phyloP scores from a whole-genome alignment of 441 rosid species.

The Pelargonium australe region DNA sequence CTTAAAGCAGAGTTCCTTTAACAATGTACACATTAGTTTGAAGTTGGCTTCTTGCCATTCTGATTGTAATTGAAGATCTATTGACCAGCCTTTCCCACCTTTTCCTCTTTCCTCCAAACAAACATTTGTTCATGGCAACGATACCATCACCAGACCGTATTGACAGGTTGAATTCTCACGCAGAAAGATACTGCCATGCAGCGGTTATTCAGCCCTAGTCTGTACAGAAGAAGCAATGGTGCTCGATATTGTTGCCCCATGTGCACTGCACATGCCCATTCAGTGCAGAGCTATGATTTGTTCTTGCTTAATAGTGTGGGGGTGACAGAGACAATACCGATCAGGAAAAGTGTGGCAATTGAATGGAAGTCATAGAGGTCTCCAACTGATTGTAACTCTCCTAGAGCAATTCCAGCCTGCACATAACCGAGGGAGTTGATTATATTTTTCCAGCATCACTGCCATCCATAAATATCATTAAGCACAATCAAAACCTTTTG shows the following conservation, averaged over 20 bases:
- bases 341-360: conserved; percentile 67
- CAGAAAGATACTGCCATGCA: neutral
- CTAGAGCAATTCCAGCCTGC: conserved; percentile 95
- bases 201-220: conserved; percentile 23
- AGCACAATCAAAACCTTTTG: conserved; percentile 40
- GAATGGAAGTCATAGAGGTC: conserved; percentile 88
- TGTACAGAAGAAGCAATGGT: conserved; percentile 24
- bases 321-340: conserved; percentile 64
- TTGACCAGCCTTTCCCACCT: neutral
- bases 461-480: conserved; percentile 24
- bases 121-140: too few relatives aligned
- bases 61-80: too few relatives aligned
- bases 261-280: conserved; percentile 18
- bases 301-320: conserved; percentile 66
- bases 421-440: conserved; percentile 10
- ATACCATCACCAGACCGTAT: too few relatives aligned
- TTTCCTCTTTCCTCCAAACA: neutral
- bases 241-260: conserved; percentile 12
- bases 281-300: conserved; percentile 21
- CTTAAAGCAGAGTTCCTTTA: neutral
- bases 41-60: neutral
- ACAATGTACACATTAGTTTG: neutral
- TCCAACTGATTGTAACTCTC: conserved; percentile 80
- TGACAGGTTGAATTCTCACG: too few relatives aligned
- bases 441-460: conserved; percentile 44